Percentiles rank a stretch among this genome's conserved stretches.
phyloP scores from a whole-genome alignment of 2,329 filamentous ascomycete species.

The Colletotrichum karsti region DNA sequence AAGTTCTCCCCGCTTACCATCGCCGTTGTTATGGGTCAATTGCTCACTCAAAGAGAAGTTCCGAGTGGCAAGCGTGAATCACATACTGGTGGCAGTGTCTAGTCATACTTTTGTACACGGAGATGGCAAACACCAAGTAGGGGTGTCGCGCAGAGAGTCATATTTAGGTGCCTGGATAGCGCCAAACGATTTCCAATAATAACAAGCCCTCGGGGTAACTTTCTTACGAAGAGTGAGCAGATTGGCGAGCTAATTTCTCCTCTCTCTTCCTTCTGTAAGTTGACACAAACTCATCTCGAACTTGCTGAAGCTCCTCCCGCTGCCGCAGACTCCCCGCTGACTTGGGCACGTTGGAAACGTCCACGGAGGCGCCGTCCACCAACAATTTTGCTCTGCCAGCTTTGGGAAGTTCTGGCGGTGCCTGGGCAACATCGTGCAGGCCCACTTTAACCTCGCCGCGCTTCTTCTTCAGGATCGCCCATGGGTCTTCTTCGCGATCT shows the following conservation, averaged over 20 bases:
- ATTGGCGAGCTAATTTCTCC: slow-evolving; percentile 8
- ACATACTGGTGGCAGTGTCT: no score
- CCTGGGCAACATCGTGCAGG: slow-evolving; percentile 71
- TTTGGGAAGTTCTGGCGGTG: slow-evolving; percentile 77
- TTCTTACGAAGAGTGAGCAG: not conserved
- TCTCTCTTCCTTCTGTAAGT: slow-evolving; percentile 48
- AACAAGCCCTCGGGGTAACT: not conserved
- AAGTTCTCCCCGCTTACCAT: no score
- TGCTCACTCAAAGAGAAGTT: no score
- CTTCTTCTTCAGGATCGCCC: slow-evolving; percentile 76
- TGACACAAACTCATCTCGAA: slow-evolving; percentile 45
- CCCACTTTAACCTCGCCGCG: slow-evolving; percentile 63
- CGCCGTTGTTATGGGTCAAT: no score
- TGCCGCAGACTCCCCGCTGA: slow-evolving; percentile 47
- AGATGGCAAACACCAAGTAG: no score
- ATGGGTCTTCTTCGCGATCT: slow-evolving; percentile 75
- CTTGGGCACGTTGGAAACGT: slow-evolving; percentile 47
- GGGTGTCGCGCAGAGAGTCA: no score
- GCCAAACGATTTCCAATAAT: not conserved
- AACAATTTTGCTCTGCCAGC: slow-evolving; percentile 42
- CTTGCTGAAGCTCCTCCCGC: slow-evolving; percentile 47
- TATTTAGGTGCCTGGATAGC: no score
- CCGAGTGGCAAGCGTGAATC: no score
- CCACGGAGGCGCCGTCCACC: slow-evolving; percentile 40
- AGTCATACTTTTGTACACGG: no score